These are phyloP conservation scores for Delonix regia DNA, from an alignment of 306 rosid genomes.

Conservation along the genomic window DNA sequence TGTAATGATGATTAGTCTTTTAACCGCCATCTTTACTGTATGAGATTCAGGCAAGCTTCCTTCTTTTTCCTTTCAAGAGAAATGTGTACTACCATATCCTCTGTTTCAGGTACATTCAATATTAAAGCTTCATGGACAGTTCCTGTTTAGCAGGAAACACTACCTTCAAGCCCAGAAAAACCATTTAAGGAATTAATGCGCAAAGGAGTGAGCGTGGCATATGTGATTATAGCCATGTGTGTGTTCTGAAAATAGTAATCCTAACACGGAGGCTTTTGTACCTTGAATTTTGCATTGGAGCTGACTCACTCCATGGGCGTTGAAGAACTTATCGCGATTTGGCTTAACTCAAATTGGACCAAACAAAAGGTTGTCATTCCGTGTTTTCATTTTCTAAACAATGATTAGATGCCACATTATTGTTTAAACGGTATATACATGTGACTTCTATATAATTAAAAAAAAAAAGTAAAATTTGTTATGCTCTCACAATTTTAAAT, in stretches of 20 bases:
- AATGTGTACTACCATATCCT: background rate
- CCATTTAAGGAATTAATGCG: constrained; percentile 53
- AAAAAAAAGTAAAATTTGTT: no score
- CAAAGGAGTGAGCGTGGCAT: constrained; percentile 55
- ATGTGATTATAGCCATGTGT: constrained; percentile 49
- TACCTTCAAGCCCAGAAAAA: constrained; percentile 52
- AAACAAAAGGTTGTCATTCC: no score
- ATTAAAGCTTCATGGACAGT: background rate
- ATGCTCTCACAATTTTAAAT: no score
- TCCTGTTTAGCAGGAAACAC: constrained; percentile 58
- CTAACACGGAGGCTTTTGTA: no score
- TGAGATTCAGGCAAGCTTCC: constrained; percentile 56
- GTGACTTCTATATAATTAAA: no score
- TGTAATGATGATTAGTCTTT: background rate
- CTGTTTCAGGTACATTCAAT: background rate
- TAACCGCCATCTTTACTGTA: background rate
- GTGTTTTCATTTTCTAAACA: no score
- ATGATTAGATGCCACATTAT: no score
- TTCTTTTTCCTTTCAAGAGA: background rate
- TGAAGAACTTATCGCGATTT: no score
- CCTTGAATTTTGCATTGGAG: no score
- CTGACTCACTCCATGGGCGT: no score
- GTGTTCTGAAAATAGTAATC: background rate
- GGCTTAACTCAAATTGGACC: no score
- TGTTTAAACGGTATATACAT: no score